Evolutionary conservation across 768 basidiomycete species (phyloP), one percentile per base, ranked within the genome.

Genomic region (Kwoniella pini): DNA sequence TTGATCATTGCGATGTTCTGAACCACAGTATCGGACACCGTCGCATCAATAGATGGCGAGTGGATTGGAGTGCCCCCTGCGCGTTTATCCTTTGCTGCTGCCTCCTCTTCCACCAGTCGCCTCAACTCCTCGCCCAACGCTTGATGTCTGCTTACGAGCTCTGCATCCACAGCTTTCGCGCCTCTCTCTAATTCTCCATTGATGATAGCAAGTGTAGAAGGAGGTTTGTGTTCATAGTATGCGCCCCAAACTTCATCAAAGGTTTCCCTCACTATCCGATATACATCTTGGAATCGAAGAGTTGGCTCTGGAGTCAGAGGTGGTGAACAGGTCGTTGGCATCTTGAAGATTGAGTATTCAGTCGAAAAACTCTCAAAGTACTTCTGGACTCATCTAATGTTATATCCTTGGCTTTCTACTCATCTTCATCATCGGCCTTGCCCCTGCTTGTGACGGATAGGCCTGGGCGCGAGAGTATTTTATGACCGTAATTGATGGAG

Each of bases 171-270:
- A 4, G 24, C 9, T 21, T 40, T 26, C 1, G 46, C 36, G 4
- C 24, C 24, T 31, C 17, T 50, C 15, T 27, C n/a, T 26, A 58
- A 12, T 3, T 30, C 36, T 10, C 49, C 57, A 45, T 53, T 51
- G 38, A 27, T 51, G 13, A 52, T 43, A 2, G 45, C 17, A 10
- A 57, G 56, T 17, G 62, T 63, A 7, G 28, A 15, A 21, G 62
- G 62, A 17, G 62, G 62, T 30, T 51, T 57, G 49, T 39, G 39
- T 6, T 22, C 50, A 39, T 57, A 53, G 33, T 51, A 63, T 22
- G 57, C 62, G 5, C 19, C 11, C 55, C 55, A 63, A 15, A 50
- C 48, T n/a, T 45, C 19, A 7, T 57, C n/a, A 43, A 57, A 63
- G 0, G 33, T 39, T 19, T 44, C 7, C 24, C 54, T 40, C 1